Evolutionary conservation across 2,329 filamentous ascomycete species (phyloP).

Genomic region (Colletotrichum tamarilloi): DNA sequence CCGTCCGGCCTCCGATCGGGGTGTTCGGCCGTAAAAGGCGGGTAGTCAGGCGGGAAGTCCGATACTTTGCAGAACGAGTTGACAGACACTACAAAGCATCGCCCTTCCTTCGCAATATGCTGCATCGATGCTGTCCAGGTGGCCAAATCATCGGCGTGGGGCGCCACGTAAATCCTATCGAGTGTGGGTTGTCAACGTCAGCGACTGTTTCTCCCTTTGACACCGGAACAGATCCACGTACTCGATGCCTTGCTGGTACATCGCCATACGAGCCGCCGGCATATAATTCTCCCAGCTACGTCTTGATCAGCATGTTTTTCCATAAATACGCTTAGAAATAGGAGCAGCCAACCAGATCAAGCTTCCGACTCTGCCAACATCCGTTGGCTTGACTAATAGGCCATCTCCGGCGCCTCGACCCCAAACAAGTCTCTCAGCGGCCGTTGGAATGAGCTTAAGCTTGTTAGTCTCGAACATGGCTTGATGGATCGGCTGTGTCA

Average conservation of each 20-base stretch:
- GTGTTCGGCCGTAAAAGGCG: constrained; percentile 51
- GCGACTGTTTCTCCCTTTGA: background rate
- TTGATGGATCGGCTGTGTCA: constrained; percentile 26
- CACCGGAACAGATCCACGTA: constrained; percentile 34
- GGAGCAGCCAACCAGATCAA: constrained; percentile 46
- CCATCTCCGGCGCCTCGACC: constrained; percentile 58
- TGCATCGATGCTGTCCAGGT: constrained; percentile 54
- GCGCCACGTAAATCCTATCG: constrained; percentile 46
- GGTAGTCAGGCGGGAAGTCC: constrained; percentile 54
- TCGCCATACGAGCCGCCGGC: constrained; percentile 52
- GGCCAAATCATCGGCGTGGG: constrained; percentile 45
- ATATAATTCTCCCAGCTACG: constrained; percentile 55
- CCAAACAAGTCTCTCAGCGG: constrained; percentile 53
- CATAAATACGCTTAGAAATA: background rate
- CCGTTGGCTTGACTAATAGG: constrained; percentile 50
- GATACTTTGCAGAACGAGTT: constrained; percentile 54
- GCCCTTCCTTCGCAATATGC: constrained; percentile 57
- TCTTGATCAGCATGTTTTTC: constrained; percentile 3
- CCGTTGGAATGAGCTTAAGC: constrained; percentile 49
- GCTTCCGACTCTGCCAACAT: constrained; percentile 53
- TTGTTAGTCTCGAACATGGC: background rate
- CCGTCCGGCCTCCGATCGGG: constrained; percentile 52
- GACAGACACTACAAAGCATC: constrained; percentile 54
- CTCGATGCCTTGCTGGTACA: constrained; percentile 56
- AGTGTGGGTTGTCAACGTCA: background rate